Percentiles rank a stretch among this genome's conserved stretches.
Conservation (phyloP, 2,329 filamentous ascomycete species). For the Drechslerella coelobrocha region DNA sequence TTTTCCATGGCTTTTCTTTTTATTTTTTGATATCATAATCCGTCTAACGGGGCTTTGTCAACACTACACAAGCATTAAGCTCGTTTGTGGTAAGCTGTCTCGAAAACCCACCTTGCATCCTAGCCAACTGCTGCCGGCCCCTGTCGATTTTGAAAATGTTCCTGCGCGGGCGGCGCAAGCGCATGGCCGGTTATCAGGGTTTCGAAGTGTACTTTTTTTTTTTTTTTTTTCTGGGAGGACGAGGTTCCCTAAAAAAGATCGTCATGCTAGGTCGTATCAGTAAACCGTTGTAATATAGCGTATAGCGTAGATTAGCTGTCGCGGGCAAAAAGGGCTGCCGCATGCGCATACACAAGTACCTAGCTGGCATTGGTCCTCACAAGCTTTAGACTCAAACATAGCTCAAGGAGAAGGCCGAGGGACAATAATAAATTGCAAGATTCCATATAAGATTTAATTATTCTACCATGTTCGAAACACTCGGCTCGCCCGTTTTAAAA, state of each 20-base stretch:
- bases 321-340: slow-evolving; percentile 30
- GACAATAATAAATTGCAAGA: slow-evolving; percentile 11
- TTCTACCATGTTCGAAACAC: slow-evolving; percentile 33
- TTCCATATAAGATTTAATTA: slow-evolving; percentile 31
- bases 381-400: background rate
- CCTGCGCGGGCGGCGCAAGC: slow-evolving; percentile 50
- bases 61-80: slow-evolving; percentile 48
- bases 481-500: slow-evolving; percentile 41
- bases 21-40: slow-evolving; percentile 51
- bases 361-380: slow-evolving; percentile 10
- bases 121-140: slow-evolving; percentile 11
- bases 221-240: slow-evolving; percentile 26
- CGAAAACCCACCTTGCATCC: slow-evolving; percentile 33
- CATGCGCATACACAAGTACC: slow-evolving; percentile 25
- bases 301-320: slow-evolving; percentile 36
- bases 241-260: slow-evolving; percentile 40
- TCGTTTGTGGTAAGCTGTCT: slow-evolving; percentile 46
- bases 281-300: slow-evolving; percentile 50
- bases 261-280: slow-evolving; percentile 49
- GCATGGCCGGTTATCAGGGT: slow-evolving; percentile 49
- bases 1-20: slow-evolving; percentile 2
- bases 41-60: slow-evolving; percentile 48
- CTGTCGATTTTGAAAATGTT: slow-evolving; percentile 40
- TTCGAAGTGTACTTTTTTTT: too few species aligned
- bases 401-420: slow-evolving; percentile 34